phyloP scores from a whole-genome alignment of 2,329 filamentous ascomycete species.

The Ceratocystis ficicola region DNA sequence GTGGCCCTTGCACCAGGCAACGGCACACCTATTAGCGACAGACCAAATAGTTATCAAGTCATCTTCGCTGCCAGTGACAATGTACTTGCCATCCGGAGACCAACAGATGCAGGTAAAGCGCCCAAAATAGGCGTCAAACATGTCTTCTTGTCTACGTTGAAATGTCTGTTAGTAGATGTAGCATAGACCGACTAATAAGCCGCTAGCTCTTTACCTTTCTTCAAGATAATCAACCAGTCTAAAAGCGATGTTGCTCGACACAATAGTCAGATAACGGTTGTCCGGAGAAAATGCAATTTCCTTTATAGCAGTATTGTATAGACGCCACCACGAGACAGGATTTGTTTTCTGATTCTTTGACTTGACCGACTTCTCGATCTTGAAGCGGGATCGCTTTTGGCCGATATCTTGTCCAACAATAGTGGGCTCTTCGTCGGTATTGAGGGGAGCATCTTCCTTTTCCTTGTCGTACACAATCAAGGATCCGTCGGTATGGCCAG shows the following conservation, averaged over 20 bases:
- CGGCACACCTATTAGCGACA: slow-evolving; percentile 65
- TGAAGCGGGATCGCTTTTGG: slow-evolving; percentile 37
- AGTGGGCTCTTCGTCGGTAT: slow-evolving; percentile 48
- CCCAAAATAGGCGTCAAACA: slow-evolving; percentile 87
- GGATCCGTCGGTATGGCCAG: slow-evolving; percentile 81
- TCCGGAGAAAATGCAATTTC: slow-evolving; percentile 88
- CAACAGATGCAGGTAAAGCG: slow-evolving; percentile 88
- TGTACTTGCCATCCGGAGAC: slow-evolving; percentile 94
- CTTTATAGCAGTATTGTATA: slow-evolving; percentile 83
- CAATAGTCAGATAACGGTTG: slow-evolving; percentile 72
- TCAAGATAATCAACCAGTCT: slow-evolving; percentile 84
- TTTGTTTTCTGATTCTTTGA: slow-evolving; percentile 91
- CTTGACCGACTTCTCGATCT: slow-evolving; percentile 79
- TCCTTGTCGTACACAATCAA: slow-evolving; percentile 95
- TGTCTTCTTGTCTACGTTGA: slow-evolving; percentile 57
- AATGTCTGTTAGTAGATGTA: not conserved
- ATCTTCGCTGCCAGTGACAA: slow-evolving; percentile 89
- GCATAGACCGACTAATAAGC: not conserved
- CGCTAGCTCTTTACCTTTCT: slow-evolving; percentile 53
- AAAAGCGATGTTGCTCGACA: slow-evolving; percentile 81
- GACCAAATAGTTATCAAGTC: slow-evolving; percentile 96
- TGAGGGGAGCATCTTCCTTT: slow-evolving; percentile 75
- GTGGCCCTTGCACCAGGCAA: slow-evolving; percentile 88
- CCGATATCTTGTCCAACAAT: slow-evolving; percentile 27
- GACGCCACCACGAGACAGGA: slow-evolving; percentile 81